phyloP scores from a whole-genome alignment of 495 filamentous ascomycete species.

The Tetracladium marchalianum region DNA sequence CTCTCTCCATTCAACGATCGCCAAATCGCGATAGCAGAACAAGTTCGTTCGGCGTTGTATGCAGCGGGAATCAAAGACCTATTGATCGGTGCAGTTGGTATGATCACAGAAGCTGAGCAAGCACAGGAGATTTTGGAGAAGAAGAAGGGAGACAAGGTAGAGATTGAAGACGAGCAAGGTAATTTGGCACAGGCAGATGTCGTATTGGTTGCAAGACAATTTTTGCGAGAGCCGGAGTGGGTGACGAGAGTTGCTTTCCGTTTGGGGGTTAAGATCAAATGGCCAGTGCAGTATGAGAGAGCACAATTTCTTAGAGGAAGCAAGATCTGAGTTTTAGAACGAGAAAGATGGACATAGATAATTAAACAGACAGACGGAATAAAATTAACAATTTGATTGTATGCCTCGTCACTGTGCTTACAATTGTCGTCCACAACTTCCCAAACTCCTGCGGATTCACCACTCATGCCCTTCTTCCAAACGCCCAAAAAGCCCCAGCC shows the following conservation, averaged over 20 bases:
- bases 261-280: conserved; percentile 46
- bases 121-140: conserved; percentile 50
- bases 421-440: neutral
- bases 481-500: neutral
- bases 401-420: neutral
- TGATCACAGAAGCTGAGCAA: conserved; percentile 53
- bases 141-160: conserved; percentile 17
- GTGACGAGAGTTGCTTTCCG: conserved; percentile 48
- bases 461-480: neutral
- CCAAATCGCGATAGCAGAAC: conserved; percentile 53
- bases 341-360: neutral
- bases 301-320: conserved; percentile 10
- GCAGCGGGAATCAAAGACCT: conserved; percentile 43
- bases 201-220: conserved; percentile 55
- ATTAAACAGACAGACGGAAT: neutral
- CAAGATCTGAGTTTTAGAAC: conserved; percentile 6
- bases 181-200: conserved; percentile 46
- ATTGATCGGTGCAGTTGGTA: conserved; percentile 61
- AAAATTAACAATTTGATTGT: neutral
- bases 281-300: conserved; percentile 43
- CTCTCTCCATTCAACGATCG: conserved; percentile 46
- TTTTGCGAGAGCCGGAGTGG: conserved; percentile 59
- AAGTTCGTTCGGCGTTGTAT: conserved; percentile 46
- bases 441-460: too few relatives aligned
- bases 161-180: conserved; percentile 34